Percentiles rank a stretch among this genome's conserved stretches.
phyloP scores from a whole-genome alignment of 805 yeast genomes.

The Hanseniaspora guilliermondii region DNA sequence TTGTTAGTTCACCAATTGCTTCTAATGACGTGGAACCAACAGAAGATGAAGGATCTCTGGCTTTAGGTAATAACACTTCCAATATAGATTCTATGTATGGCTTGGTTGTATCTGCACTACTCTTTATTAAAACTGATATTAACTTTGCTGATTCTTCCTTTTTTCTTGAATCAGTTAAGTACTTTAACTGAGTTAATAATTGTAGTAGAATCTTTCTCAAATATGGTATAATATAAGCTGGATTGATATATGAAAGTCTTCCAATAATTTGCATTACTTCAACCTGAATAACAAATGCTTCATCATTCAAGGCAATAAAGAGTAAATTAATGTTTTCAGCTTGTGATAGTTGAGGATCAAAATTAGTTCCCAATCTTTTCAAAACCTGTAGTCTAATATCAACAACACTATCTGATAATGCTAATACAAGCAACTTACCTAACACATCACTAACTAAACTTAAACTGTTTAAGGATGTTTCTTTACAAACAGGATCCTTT shows the following conservation, averaged over 20 bases:
- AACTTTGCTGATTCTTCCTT: slow-evolving; percentile 80
- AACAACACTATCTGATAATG: slow-evolving; percentile 77
- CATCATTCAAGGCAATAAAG: slow-evolving; percentile 86
- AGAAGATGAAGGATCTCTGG: slow-evolving; percentile 57
- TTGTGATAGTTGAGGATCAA: slow-evolving; percentile 88
- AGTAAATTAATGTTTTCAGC: slow-evolving; percentile 77
- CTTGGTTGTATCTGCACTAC: slow-evolving; percentile 69
- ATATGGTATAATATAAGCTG: slow-evolving; percentile 92
- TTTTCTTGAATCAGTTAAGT: slow-evolving; percentile 58
- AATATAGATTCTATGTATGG: slow-evolving; percentile 90
- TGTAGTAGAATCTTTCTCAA: slow-evolving; percentile 77
- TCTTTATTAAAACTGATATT: slow-evolving; percentile 57
- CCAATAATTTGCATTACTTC: slow-evolving; percentile 72
- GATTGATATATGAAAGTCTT: slow-evolving; percentile 70
- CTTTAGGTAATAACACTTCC: slow-evolving; percentile 66
- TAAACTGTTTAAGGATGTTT: slow-evolving; percentile 68
- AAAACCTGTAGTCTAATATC: slow-evolving; percentile 77
- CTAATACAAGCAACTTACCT: slow-evolving; percentile 63
- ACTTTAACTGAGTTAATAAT: slow-evolving; percentile 71
- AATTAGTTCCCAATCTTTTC: slow-evolving; percentile 53
- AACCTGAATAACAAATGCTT: slow-evolving; percentile 67
- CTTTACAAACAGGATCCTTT: slow-evolving; percentile 72
- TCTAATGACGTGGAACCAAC: slow-evolving; percentile 77
- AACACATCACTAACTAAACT: slow-evolving; percentile 76
- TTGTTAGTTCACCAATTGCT: slow-evolving; percentile 80